Conservation (phyloP, 225 moss, liverwort and hornwort genomes). For the Pseudisothecium myosuroides region DNA sequence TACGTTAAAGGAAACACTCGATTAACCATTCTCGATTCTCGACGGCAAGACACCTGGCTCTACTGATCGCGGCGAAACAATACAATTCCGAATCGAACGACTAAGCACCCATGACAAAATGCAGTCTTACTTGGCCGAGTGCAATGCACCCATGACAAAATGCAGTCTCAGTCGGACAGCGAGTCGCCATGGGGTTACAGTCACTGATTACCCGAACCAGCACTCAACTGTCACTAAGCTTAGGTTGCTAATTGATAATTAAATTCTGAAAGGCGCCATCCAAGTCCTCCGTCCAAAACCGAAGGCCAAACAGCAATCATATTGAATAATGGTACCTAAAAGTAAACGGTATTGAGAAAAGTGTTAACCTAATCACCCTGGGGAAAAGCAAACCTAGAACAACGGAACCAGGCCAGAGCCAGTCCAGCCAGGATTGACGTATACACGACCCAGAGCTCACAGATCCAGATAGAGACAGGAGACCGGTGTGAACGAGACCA, state of each 20-base stretch:
- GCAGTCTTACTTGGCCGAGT: background rate
- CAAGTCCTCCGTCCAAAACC: background rate
- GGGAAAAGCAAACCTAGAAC: background rate
- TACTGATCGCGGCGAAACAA: background rate
- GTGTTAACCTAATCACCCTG: background rate
- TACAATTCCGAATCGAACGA: background rate
- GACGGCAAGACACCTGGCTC: background rate
- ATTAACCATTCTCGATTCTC: background rate
- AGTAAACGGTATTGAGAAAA: background rate
- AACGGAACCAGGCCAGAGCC: background rate
- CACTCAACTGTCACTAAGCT: background rate
- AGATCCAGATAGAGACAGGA: background rate
- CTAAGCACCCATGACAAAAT: background rate
- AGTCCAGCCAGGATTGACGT: background rate
- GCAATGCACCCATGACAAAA: background rate
- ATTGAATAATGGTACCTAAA: background rate
- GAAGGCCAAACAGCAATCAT: background rate
- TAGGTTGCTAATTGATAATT: background rate
- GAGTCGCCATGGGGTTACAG: background rate
- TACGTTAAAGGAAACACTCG: background rate
- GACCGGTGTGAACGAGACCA: background rate
- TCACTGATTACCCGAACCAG: background rate
- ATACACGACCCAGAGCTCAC: background rate
- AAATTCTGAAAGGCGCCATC: background rate
- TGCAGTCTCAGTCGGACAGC: background rate